Evolutionary conservation across 768 basidiomycete species (phyloP).

Genomic region (Tulasnella sp.): DNA sequence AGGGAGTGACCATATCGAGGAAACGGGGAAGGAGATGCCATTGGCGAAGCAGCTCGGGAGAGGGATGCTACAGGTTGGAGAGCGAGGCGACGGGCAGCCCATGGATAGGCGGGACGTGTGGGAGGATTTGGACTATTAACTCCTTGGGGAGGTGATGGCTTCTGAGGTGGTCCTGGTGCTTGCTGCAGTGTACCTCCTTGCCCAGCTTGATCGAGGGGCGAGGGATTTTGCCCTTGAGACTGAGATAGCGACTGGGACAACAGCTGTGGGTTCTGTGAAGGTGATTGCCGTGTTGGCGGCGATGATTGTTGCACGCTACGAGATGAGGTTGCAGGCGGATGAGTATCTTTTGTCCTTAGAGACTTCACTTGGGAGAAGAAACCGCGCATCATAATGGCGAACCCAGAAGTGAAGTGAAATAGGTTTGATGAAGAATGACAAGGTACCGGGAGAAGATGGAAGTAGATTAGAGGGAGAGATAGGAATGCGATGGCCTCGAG

Average conservation of each 20-base stretch:
- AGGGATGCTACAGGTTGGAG: constrained; percentile 59
- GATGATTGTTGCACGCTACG: constrained; percentile 9
- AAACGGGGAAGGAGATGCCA: constrained; percentile 79
- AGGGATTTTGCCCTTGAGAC: background rate
- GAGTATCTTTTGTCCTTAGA: background rate
- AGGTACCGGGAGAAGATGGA: background rate
- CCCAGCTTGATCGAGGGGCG: background rate
- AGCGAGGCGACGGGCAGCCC: constrained; percentile 64
- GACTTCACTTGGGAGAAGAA: background rate
- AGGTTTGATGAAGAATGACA: constrained; percentile 1
- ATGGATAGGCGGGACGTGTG: constrained; percentile 61
- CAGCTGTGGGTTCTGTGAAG: constrained; percentile 27
- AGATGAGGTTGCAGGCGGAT: constrained; percentile 19
- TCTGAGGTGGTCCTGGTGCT: background rate
- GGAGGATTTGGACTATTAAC: background rate
- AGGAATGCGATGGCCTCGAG: constrained; percentile 1
- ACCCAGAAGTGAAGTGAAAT: background rate
- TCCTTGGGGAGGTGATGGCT: background rate
- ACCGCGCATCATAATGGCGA: background rate
- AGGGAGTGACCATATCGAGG: constrained; percentile 94
- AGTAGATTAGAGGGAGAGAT: background rate
- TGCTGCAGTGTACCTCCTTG: background rate
- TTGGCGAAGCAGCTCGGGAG: constrained; percentile 52
- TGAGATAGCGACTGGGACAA: background rate
- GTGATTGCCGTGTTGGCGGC: background rate